Evolutionary conservation across 441 rosid species (phyloP).

Genomic region (Populus hybrid): DNA sequence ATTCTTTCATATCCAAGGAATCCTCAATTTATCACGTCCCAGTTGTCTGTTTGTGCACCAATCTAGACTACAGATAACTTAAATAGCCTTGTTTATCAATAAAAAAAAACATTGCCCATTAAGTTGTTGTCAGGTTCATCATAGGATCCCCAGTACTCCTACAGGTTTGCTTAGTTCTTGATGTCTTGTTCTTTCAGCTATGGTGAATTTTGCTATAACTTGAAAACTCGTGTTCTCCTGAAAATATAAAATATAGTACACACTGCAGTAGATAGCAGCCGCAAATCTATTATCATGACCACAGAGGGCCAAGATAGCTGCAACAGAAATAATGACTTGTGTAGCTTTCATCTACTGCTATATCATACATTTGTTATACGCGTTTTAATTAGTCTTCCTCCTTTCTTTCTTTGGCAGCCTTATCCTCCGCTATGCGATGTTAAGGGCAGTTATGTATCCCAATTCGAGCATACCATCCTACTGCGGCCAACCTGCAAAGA

Average conservation of each 20-base stretch:
- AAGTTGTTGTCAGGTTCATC: neutral
- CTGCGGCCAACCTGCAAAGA: conserved; percentile 98
- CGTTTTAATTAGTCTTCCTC: neutral
- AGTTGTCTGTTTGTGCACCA: no score
- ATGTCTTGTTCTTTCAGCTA: neutral
- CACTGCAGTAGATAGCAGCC: neutral
- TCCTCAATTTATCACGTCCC: neutral
- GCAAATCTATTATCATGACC: neutral
- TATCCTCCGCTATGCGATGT: conserved; percentile 87
- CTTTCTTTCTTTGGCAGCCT: conserved; percentile 47
- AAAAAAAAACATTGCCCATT: neutral
- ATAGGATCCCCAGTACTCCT: neutral
- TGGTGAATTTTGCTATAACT: neutral
- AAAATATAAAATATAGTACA: neutral
- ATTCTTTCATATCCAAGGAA: neutral
- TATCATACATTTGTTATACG: neutral
- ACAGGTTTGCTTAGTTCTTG: neutral
- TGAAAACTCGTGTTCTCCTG: neutral
- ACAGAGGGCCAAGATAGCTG: neutral
- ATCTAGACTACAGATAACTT: neutral
- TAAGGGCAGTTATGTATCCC: conserved; percentile 92
- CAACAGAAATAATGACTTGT: neutral
- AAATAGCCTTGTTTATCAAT: neutral
- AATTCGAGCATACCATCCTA: conserved; percentile 88
- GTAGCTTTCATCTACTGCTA: neutral